Evolutionary conservation across 192 early-diverging fungal genomes (phyloP).

Genomic region (Coemansia sp.): DNA sequence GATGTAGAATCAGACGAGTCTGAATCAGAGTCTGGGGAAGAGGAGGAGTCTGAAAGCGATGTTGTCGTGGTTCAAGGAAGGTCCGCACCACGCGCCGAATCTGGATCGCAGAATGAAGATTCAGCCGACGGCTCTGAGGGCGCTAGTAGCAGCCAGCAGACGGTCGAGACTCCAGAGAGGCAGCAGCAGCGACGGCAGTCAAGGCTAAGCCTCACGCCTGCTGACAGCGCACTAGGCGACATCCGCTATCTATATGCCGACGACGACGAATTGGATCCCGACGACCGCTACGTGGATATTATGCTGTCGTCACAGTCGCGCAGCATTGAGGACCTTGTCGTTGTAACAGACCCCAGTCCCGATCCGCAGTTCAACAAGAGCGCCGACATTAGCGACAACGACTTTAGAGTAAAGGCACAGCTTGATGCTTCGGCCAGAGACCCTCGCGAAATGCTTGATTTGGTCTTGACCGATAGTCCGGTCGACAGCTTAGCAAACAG

Average conservation of each 20-base stretch:
- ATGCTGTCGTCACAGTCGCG: slow-evolving; percentile 40
- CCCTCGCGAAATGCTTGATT: slow-evolving; percentile 7
- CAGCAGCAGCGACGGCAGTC: background rate
- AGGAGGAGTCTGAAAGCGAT: slow-evolving; percentile 6
- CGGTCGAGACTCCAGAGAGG: background rate
- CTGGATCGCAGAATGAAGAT: background rate
- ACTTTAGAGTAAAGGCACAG: slow-evolving; percentile 25
- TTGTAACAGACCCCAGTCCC: slow-evolving; percentile 19
- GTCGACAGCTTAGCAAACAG: background rate
- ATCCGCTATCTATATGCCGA: slow-evolving; percentile 9
- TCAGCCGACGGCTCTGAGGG: background rate
- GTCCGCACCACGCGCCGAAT: background rate
- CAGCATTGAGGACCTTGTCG: slow-evolving; percentile 25
- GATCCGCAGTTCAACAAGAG: slow-evolving; percentile 31
- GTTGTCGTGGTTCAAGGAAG: background rate
- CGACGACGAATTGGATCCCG: slow-evolving; percentile 23
- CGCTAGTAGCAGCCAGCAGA: background rate
- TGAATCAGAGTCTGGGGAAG: background rate
- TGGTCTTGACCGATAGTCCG: background rate
- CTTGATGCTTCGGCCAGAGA: slow-evolving; percentile 24
- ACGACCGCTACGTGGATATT: slow-evolving; percentile 25
- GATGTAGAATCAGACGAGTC: background rate
- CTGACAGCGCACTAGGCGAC: background rate
- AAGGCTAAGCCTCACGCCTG: background rate
- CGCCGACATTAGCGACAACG: slow-evolving; percentile 46